Base-by-base conservation (phyloP, 805 yeast genomes). In the Limtongia smithiae region DNA sequence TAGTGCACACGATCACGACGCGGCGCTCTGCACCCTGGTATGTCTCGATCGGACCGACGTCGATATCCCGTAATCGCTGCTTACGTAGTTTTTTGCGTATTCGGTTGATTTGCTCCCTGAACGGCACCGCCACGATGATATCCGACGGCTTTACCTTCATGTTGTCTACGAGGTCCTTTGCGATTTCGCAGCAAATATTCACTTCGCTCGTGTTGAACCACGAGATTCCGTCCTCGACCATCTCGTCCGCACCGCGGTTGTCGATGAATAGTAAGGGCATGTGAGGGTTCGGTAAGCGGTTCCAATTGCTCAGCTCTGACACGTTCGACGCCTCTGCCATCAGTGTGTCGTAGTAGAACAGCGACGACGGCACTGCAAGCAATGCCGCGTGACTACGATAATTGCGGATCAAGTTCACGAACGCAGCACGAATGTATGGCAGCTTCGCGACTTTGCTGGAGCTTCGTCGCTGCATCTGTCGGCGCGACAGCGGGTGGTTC, bases 11-110 rank as follows among this genome's bases (percentile, higher is more conserved):
- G 11, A 54, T 42, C 15, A 54, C 50, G 31, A 51, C 58, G 18
- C 55, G 34, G 27, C 41, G 44, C 36, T 54, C 58, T 9, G 58
- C 54, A 6, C 58, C 58, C 39, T 54, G 58, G 21, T 54, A 54
- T 14, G 54, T 45, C 32, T 54, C 58, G 9, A 54, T 30, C 3
- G 58, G 58, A 22, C 58, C 54, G 15, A 54, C 58, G 34, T 54
- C 51, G 22, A 54, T 52, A 17, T 53, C 57, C 3, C 58, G 46
- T 9, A 54, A 37, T n/a, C 46, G 33, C 24, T 35, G 30, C 11
- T 28, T 25, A 12, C 58, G 46, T 2, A 52, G 38, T 1, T 33
- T 33, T 8, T 17, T 39, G 11, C 57, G 54, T 9, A 52, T 37
- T 11, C 49, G 36, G 11, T 37, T 34, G 28, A 52, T 52, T 17